A percentile compares a stretch with the other conserved stretches of the same genome.
Evolutionary conservation across 148 eudicot genomes (phyloP).

Genomic region (Agrostemma githago): DNA sequence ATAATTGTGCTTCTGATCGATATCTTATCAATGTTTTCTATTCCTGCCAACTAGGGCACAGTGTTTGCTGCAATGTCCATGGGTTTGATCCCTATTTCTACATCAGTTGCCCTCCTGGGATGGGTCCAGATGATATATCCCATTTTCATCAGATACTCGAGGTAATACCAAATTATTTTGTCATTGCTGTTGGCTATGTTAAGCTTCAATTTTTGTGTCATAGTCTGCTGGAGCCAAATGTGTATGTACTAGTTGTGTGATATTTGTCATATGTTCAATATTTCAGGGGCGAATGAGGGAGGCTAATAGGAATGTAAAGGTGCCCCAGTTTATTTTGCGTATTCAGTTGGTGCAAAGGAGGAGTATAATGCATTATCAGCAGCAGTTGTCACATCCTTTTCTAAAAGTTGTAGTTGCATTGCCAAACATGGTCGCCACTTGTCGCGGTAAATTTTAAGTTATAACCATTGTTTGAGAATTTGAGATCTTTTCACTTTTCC

Average conservation of each 20-base stretch:
- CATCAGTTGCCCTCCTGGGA: slow-evolving; percentile 79
- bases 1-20: not conserved
- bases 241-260: not conserved
- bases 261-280: slow-evolving; percentile 5
- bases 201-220: not conserved
- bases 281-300: slow-evolving; percentile 84
- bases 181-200: not conserved
- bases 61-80: slow-evolving; percentile 92
- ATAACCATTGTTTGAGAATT: not conserved
- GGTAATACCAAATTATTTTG: slow-evolving; percentile 36
- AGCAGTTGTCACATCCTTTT: slow-evolving; percentile 68
- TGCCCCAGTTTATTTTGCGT: slow-evolving; percentile 64
- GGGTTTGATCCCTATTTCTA: slow-evolving; percentile 98
- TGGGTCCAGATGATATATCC: slow-evolving; percentile 97
- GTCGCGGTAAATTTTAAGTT: slow-evolving; percentile 60
- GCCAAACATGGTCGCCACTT: slow-evolving; percentile 93
- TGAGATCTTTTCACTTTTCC: not conserved
- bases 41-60: slow-evolving; percentile 53
- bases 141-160: slow-evolving; percentile 73
- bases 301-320: slow-evolving; percentile 55
- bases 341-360: slow-evolving; percentile 81
- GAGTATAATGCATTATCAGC: slow-evolving; percentile 96
- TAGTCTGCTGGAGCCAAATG: not conserved
- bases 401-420: slow-evolving; percentile 85
- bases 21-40: slow-evolving; percentile 1